Evolutionary conservation across 225 moss, liverwort and hornwort genomes (phyloP).

Genomic region (Asterella californica): DNA sequence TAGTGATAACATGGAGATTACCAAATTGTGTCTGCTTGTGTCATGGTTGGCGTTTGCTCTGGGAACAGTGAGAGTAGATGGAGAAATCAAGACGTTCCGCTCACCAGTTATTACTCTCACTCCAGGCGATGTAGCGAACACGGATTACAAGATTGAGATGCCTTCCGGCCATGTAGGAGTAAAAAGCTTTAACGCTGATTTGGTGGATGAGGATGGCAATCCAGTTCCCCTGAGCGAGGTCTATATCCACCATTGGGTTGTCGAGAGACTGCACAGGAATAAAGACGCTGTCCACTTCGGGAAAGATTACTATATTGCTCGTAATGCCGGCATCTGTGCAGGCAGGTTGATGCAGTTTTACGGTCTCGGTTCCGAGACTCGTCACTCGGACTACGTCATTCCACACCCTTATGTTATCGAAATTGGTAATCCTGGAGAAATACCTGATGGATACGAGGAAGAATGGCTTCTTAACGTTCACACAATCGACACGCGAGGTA

Average conservation of each 20-base stretch:
- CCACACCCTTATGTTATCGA: constrained; percentile 31
- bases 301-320: background rate
- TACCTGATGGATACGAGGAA: constrained; percentile 27
- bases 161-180: constrained; percentile 27
- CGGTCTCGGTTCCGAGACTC: constrained; percentile 34
- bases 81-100: constrained; percentile 16
- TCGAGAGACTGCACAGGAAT: background rate
- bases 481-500: constrained; percentile 30
- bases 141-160: background rate
- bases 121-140: constrained; percentile 26
- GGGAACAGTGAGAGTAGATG: background rate
- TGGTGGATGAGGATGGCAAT: constrained; percentile 21
- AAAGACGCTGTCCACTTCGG: background rate
- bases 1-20: background rate
- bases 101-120: background rate
- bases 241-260: constrained; percentile 20
- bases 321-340: constrained; percentile 24
- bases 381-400: constrained; percentile 19
- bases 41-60: constrained; percentile 1
- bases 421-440: constrained; percentile 18
- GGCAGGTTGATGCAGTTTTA: background rate
- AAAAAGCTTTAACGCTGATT: constrained; percentile 10
- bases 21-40: background rate
- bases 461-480: constrained; percentile 32
- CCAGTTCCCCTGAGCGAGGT: constrained; percentile 17